Evolutionary conservation across 805 yeast genomes (phyloP).

Genomic region (Kurtzmaniella cleridarum): DNA sequence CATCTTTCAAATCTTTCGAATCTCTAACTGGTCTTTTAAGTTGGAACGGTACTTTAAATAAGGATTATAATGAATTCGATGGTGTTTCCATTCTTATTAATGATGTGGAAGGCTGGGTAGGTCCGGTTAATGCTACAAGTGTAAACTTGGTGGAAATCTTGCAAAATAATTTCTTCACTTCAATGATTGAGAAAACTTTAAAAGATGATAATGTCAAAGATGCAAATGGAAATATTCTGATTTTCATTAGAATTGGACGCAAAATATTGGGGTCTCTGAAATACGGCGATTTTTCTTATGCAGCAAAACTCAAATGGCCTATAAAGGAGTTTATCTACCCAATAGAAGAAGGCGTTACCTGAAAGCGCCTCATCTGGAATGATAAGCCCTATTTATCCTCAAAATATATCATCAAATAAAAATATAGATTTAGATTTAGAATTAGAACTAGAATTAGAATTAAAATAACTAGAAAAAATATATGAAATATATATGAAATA

Average conservation of each 20-base stretch:
- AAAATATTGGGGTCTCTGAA: conserved; percentile 34
- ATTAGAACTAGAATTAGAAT: too few species aligned
- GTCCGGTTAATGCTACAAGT: conserved; percentile 31
- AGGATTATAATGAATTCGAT: conserved; percentile 23
- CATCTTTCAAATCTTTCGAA: conserved; percentile 35
- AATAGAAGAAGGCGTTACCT: conserved; percentile 45
- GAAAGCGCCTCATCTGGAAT: too few species aligned
- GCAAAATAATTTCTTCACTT: conserved; percentile 22
- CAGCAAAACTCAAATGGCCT: conserved; percentile 58
- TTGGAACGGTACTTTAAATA: conserved; percentile 25
- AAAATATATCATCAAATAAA: too few species aligned
- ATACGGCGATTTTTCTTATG: conserved; percentile 61
- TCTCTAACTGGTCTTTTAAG: conserved; percentile 23
- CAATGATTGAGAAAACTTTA: conserved; percentile 25
- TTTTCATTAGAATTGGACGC: conserved; percentile 56
- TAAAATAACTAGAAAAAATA: too few species aligned
- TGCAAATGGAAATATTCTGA: conserved; percentile 23
- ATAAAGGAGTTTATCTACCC: conserved; percentile 49
- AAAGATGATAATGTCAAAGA: conserved; percentile 14
- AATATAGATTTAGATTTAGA: too few species aligned
- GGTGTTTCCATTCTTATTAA: conserved; percentile 67
- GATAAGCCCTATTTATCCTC: too few species aligned
- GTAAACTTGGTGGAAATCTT: conserved; percentile 30
- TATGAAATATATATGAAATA: too few species aligned
- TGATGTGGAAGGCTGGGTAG: conserved; percentile 74